A percentile compares a stretch with the other conserved stretches of the same genome.
Conservation (phyloP, 768 basidiomycete genomes). For the Candolleomyces aberdarensis region DNA sequence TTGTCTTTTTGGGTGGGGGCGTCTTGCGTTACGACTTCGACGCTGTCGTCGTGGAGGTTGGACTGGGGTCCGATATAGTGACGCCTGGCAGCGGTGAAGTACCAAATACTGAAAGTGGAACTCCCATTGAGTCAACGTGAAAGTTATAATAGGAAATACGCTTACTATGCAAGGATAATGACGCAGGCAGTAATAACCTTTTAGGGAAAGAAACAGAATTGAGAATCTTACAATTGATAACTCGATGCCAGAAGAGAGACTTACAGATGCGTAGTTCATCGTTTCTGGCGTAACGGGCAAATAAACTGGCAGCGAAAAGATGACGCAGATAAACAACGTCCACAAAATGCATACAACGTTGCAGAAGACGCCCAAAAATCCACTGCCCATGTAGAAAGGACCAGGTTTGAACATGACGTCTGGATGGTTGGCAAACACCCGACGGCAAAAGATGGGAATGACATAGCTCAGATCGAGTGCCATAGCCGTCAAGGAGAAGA, state of each 20-base stretch:
- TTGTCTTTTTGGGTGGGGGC: not conserved
- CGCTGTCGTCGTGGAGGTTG: conserved; percentile 37
- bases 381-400: conserved; percentile 81
- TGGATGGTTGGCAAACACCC: conserved; percentile 66
- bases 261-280: conserved; percentile 81
- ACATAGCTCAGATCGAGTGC: conserved; percentile 78
- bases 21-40: conserved; percentile 7
- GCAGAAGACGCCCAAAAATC: conserved; percentile 55
- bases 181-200: conserved; percentile 54
- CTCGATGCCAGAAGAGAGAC: conserved; percentile 13
- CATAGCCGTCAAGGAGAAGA: conserved; percentile 81
- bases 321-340: conserved; percentile 66
- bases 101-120: conserved; percentile 41
- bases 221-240: not conserved
- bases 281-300: conserved; percentile 65
- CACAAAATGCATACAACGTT: conserved; percentile 67
- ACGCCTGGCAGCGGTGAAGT: conserved; percentile 46
- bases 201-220: not conserved
- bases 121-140: not conserved
- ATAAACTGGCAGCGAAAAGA: conserved; percentile 71
- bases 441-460: conserved; percentile 75
- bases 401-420: conserved; percentile 85
- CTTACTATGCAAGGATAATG: conserved; percentile 50
- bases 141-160: conserved; percentile 8
- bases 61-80: conserved; percentile 61